phyloP scores from a whole-genome alignment of 805 yeast genomes.

The Spathaspora gorwiae region DNA sequence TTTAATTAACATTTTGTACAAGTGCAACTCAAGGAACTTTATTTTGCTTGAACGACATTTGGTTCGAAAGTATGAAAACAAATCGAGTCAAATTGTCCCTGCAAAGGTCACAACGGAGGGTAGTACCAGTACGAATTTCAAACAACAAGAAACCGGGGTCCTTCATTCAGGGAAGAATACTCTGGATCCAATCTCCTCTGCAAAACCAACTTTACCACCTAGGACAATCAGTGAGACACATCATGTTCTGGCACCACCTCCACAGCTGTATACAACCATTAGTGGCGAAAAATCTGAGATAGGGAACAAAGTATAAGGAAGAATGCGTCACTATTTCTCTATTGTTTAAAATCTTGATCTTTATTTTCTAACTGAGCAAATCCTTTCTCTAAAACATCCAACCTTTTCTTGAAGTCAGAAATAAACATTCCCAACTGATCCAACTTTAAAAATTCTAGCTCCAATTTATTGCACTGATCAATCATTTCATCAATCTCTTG shows the following conservation, averaged over 20 bases:
- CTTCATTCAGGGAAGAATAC: neutral
- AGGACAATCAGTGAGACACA: neutral
- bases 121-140: neutral
- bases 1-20: constrained; percentile 63
- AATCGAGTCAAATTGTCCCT: neutral
- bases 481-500: constrained; percentile 36
- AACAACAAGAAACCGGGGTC: neutral
- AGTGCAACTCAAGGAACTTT: constrained; percentile 73
- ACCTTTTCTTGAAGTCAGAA: constrained; percentile 35
- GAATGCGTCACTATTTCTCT: neutral
- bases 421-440: constrained; percentile 44
- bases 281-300: neutral
- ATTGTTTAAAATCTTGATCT: neutral
- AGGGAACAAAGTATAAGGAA: neutral
- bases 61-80: constrained; percentile 24
- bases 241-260: neutral
- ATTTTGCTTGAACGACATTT: constrained; percentile 40
- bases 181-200: neutral
- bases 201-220: neutral
- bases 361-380: constrained; percentile 6
- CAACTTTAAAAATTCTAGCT: constrained; percentile 48
- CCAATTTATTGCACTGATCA: constrained; percentile 45
- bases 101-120: neutral
- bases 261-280: neutral
- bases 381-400: constrained; percentile 28